Percentiles rank a stretch among this genome's conserved stretches.
phyloP scores from a whole-genome alignment of 2,329 filamentous ascomycete genomes.

The Xylogone sp. region DNA sequence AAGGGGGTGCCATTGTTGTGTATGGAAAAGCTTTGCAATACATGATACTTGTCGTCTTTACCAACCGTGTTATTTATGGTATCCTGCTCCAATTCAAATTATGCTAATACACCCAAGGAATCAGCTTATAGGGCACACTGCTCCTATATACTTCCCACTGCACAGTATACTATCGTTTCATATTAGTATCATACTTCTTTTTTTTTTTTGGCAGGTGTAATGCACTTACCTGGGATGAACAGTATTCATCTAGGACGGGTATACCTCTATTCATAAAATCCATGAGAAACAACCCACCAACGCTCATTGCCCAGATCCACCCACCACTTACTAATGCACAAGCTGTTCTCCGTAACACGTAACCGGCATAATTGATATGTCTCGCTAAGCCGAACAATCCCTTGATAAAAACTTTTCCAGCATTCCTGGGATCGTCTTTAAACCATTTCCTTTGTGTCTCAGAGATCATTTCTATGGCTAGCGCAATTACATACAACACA shows the following conservation, averaged over 20 bases:
- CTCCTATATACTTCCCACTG: slow-evolving; percentile 33
- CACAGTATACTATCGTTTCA: slow-evolving; percentile 30
- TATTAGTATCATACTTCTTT: not conserved
- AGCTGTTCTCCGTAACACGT: slow-evolving; percentile 45
- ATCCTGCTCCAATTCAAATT: not conserved
- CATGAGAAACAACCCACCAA: slow-evolving; percentile 36
- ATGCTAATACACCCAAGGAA: slow-evolving; percentile 30
- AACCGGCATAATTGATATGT: slow-evolving; percentile 52
- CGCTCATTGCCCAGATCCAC: slow-evolving; percentile 37
- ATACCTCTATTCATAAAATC: slow-evolving; percentile 42
- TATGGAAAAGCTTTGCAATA: no score
- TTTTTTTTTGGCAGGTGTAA: not conserved
- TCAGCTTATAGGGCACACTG: slow-evolving; percentile 33
- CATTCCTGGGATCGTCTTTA: slow-evolving; percentile 46
- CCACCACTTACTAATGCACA: slow-evolving; percentile 46
- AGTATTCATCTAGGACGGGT: slow-evolving; percentile 46
- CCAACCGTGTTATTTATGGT: not conserved
- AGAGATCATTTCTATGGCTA: slow-evolving; percentile 49
- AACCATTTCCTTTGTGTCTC: slow-evolving; percentile 54
- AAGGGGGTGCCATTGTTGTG: no score
- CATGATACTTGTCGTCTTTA: no score
- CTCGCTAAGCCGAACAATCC: slow-evolving; percentile 45
- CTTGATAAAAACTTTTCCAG: slow-evolving; percentile 46
- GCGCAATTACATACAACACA: slow-evolving; percentile 45
- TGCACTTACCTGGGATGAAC: slow-evolving; percentile 33